phyloP scores from a whole-genome alignment of 306 rosid species.

The Luffa acutangula region DNA sequence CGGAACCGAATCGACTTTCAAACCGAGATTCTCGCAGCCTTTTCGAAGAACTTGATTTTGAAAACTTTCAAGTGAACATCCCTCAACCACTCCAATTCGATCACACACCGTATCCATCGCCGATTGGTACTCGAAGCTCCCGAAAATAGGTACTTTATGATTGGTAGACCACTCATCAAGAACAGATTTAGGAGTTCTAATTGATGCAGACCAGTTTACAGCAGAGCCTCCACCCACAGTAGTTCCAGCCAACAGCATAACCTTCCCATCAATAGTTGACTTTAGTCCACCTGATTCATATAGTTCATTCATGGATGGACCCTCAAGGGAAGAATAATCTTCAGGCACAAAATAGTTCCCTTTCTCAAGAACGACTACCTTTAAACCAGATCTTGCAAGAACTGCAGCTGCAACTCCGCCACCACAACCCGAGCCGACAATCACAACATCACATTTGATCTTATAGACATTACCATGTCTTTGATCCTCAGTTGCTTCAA shows the following conservation, averaged over 20 bases:
- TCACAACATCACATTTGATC: conserved; percentile 78
- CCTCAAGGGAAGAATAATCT: conserved; percentile 83
- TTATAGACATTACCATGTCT: conserved; percentile 25
- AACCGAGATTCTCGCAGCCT: conserved; percentile 73
- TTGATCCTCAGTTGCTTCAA: conserved; percentile 39
- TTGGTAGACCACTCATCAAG: conserved; percentile 65
- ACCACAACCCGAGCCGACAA: conserved; percentile 87
- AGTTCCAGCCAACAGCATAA: conserved; percentile 72
- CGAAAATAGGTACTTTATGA: conserved; percentile 48
- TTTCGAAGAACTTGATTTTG: conserved; percentile 58
- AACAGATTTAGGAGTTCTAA: conserved; percentile 63
- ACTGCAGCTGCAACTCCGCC: conserved; percentile 98
- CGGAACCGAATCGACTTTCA: conserved; percentile 56
- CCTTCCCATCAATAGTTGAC: conserved; percentile 56
- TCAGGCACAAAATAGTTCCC: conserved; percentile 69
- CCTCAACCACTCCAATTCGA: conserved; percentile 60
- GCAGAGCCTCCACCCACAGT: conserved; percentile 97
- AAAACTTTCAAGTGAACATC: conserved; percentile 38
- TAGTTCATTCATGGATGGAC: conserved; percentile 60
- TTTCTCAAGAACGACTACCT: conserved; percentile 73
- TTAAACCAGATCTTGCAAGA: conserved; percentile 69
- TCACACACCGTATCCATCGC: conserved; percentile 72
- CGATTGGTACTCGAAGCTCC: conserved; percentile 44
- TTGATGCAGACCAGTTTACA: conserved; percentile 86
- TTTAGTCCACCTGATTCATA: conserved; percentile 59